Evolutionary conservation across 139 green algal species (phyloP).

Genomic region (Micractinium sp.): DNA sequence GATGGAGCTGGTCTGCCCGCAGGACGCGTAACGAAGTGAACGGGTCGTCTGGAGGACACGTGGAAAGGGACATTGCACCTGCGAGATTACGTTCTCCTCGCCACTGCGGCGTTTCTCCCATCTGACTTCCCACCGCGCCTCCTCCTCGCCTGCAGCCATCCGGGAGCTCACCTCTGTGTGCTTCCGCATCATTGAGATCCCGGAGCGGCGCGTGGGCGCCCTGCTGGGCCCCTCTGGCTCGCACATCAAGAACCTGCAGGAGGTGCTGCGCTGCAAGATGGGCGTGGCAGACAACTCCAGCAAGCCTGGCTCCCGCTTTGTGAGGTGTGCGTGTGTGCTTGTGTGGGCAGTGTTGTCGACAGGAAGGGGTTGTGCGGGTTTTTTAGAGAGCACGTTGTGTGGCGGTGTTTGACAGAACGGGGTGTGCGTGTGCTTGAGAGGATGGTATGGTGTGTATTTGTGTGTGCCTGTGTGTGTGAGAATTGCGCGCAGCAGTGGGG

Average conservation of each 20-base stretch:
- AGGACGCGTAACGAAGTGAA: too few relatives aligned
- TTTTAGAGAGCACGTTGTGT: too few relatives aligned
- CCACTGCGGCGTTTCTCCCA: too few relatives aligned
- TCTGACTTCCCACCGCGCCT: background rate
- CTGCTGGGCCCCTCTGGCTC: conserved; percentile 42
- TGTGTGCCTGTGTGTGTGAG: too few relatives aligned
- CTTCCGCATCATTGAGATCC: conserved; percentile 41
- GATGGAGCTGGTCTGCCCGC: background rate
- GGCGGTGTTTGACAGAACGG: too few relatives aligned
- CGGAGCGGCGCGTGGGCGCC: conserved; percentile 34
- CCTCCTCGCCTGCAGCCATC: conserved; percentile 6
- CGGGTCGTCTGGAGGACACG: too few relatives aligned
- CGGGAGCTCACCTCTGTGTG: conserved; percentile 38
- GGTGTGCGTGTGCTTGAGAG: background rate
- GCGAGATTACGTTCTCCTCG: too few relatives aligned
- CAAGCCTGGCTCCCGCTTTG: conserved; percentile 23
- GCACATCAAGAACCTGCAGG: conserved; percentile 46
- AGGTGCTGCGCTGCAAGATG: conserved; percentile 47
- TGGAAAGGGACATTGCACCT: too few relatives aligned
- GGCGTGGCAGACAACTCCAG: conserved; percentile 29
- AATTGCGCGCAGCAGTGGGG: too few relatives aligned
- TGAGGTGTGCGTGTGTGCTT: background rate
- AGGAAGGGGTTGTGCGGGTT: background rate
- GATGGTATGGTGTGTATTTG: too few relatives aligned
- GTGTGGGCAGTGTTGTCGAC: background rate